A percentile compares a stretch with the other conserved stretches of the same genome.
phyloP scores from a whole-genome alignment of 345 rosid species.

The Trapa bicornis region DNA sequence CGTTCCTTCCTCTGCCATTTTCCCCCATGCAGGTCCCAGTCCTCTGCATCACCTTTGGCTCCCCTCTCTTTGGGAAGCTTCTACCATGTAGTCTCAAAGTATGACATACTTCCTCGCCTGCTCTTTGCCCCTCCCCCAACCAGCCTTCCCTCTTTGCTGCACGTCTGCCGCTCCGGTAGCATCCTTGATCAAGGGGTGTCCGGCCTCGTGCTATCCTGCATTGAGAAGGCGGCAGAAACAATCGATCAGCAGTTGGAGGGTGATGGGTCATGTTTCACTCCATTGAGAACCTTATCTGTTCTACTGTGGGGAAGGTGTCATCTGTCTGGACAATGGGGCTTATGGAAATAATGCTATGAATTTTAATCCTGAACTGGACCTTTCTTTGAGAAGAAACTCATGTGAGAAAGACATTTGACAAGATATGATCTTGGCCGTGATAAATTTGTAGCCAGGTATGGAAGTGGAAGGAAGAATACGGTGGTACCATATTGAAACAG shows the following conservation, averaged over 20 bases:
- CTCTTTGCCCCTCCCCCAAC: conserved; percentile 27
- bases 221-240: conserved; percentile 4
- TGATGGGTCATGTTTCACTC: conserved; percentile 27
- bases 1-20: conserved; percentile 32
- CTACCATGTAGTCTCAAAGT: conserved; percentile 48
- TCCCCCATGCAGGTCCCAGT: conserved; percentile 16
- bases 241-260: conserved; percentile 4
- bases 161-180: conserved; percentile 18
- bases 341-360: background rate
- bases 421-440: conserved; percentile 95
- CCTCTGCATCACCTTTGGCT: conserved; percentile 69
- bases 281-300: conserved; percentile 64
- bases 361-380: no score
- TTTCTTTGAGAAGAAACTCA: conserved; percentile 59
- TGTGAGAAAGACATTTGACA: conserved; percentile 61
- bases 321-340: conserved; percentile 50
- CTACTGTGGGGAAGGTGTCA: conserved; percentile 60
- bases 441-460: conserved; percentile 77
- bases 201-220: conserved; percentile 8
- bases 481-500: conserved; percentile 65
- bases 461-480: conserved; percentile 80
- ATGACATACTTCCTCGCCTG: conserved; percentile 44
- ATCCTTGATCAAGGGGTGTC: conserved; percentile 10
- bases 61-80: conserved; percentile 80
- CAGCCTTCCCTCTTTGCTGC: conserved; percentile 16